Percentiles rank a stretch among this genome's conserved stretches.
Evolutionary conservation across 176 grass and related monocot species (phyloP).

Genomic region (Oryza glaberrima): DNA sequence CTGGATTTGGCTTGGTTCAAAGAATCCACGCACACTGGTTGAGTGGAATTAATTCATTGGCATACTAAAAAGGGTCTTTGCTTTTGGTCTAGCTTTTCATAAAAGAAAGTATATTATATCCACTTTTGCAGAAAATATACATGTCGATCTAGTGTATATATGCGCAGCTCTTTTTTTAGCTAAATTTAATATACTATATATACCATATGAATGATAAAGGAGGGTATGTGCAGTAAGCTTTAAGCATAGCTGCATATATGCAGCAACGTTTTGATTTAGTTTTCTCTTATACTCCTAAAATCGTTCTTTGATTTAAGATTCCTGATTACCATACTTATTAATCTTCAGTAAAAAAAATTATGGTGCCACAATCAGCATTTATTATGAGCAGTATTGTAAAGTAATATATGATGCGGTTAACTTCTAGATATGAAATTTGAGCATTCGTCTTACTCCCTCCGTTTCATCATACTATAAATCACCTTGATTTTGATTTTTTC

Average conservation of each 20-base stretch:
- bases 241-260: neutral
- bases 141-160: neutral
- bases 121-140: neutral
- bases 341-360: no score
- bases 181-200: neutral
- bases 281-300: no score
- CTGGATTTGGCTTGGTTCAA: slow-evolving; percentile 56
- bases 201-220: neutral
- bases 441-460: no score
- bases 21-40: slow-evolving; percentile 15
- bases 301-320: no score
- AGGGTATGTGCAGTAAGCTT: no score
- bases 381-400: no score
- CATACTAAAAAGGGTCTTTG: neutral
- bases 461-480: no score
- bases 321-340: neutral
- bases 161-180: neutral
- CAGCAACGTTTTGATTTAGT: neutral
- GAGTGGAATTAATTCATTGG: neutral
- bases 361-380: no score
- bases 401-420: no score
- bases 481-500: no score
- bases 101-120: neutral
- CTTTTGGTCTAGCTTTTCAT: neutral
- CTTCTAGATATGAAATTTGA: no score